Conservation (phyloP, 208 protist genomes). For the Leishmania arabica region DNA sequence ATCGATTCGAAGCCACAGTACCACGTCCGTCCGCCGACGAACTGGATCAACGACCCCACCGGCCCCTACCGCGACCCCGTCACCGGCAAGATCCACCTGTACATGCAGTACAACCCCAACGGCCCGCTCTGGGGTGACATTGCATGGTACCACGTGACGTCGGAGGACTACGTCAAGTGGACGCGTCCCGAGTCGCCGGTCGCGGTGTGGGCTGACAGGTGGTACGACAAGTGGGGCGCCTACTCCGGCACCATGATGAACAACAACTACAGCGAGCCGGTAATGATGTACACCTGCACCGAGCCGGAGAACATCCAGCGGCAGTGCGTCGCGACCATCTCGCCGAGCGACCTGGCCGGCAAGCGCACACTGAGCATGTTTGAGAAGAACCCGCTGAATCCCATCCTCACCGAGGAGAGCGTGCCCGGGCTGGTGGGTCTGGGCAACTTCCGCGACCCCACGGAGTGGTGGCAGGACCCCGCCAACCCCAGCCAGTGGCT, state of each 20-base stretch:
- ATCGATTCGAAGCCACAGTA: slow-evolving; percentile 33
- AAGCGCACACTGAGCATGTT: slow-evolving; percentile 35
- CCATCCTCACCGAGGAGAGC: slow-evolving; percentile 38
- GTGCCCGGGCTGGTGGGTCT: slow-evolving; percentile 39
- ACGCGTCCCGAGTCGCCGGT: slow-evolving; percentile 21
- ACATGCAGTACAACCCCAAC: slow-evolving; percentile 76
- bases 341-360: slow-evolving; percentile 25
- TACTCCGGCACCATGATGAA: slow-evolving; percentile 60
- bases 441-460: slow-evolving; percentile 57
- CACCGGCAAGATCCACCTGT: slow-evolving; percentile 52
- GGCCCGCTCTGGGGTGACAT: slow-evolving; percentile 58
- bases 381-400: slow-evolving; percentile 40
- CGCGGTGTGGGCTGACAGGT: slow-evolving; percentile 38
- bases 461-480: slow-evolving; percentile 52
- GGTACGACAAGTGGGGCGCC: slow-evolving; percentile 50
- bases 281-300: slow-evolving; percentile 53
- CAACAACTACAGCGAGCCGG: slow-evolving; percentile 39
- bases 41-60: slow-evolving; percentile 76
- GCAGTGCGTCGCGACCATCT: slow-evolving; percentile 47
- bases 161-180: slow-evolving; percentile 66
- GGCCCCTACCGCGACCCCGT: slow-evolving; percentile 63
- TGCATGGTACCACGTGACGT: slow-evolving; percentile 65
- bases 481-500: slow-evolving; percentile 39
- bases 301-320: slow-evolving; percentile 45
- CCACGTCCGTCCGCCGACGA: slow-evolving; percentile 46